Base-by-base conservation (phyloP, 495 filamentous ascomycete species). In the Terfezia boudieri region DNA sequence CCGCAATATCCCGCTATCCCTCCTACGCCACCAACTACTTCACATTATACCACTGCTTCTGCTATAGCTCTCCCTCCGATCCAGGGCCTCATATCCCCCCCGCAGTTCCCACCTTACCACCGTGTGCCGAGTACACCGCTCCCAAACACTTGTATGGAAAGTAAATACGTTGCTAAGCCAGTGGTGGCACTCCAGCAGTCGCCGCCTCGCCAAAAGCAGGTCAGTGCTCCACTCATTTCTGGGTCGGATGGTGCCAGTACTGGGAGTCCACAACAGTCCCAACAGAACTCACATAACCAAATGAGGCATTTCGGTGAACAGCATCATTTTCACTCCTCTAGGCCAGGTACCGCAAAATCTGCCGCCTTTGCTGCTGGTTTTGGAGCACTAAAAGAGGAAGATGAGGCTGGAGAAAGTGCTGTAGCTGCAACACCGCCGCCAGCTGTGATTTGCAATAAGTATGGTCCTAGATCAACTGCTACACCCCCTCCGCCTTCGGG, bases 141-240 rank as follows among this genome's bases (percentile, higher is more conserved):
- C 68, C 61, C 56, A 69, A 37, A 69, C 67, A 60, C 67, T 41
- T 50, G 63, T 4, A 56, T 66, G 1, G 69, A 56, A 51, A 63
- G 64, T 8, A 73, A 77, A 52, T 84, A 84, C 67, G 76, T 80
- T 50, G 79, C 82, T 32, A 76, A 76, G 17, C 41, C 41, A 14
- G 26, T 32, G 7, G 26, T 7, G 26, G 12, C 41, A 46, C 17
- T 46, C 3, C 41, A 46, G 3, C 12, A 20, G 3, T 46, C 41
- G 3, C 41, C 41, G 12, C 41, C 41, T 14, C 12, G 14, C 41
- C 41, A 46, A 46, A 46, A 4, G 41, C 41, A 46, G 41, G 14
- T 20, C 41, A 46, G 17, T 46, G 41, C 41, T 46, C 14, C 41
- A 0, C 4, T 14, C 8, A 20, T 20, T 14, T 46, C 6, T 46